Evolutionary conservation across 2,329 filamentous ascomycete species (phyloP), one percentile per base, ranked within the genome.

Genomic region (Arthroderma sp.): DNA sequence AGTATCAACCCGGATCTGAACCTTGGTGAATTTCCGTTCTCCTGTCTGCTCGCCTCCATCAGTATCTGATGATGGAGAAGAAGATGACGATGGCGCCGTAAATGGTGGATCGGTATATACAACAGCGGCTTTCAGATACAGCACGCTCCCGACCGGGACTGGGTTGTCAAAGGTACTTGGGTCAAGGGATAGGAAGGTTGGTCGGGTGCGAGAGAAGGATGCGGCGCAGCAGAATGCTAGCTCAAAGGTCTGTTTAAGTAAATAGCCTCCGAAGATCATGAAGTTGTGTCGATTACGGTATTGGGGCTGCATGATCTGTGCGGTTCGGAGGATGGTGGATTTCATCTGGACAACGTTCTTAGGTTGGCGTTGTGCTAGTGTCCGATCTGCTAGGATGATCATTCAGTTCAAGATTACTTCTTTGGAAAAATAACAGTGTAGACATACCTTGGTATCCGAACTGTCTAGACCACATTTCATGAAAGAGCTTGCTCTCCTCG

Each of bases 251-350:
- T 83, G 78, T 57, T 83, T 83, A 7, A 86, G 68, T 7, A 85
- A 72, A 57, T 81, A 85, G 9, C 82, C 82, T 42, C 82, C 82
- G 54, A 85, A 86, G 44, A 86, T 83, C 81, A 85, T 84, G 60
- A 82, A 83, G 54, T 82, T 78, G 60, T 85, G 80, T 1, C 78
- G 63, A 59, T 81, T 81, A 40, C 79, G 73, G 58, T 79, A 75
- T 59, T 83, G 80, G 0, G 82, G 82, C 57, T 85, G 81, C 81
- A 85, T 85, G 51, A 86, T 83, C 53, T 73, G 75, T 7, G 81
- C 79, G 1, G 79, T 78, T 53, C 75, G 74, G 30, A 85, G 72
- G 31, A 68, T 67, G 1, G 79, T 77, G 51, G 74, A 72, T 49
- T 77, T 69, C 72, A 85, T 84, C 55, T 71, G 74, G 33, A 73